Conservation (phyloP, 1,284 basidiomycete species). For the Calocybe gambosa region DNA sequence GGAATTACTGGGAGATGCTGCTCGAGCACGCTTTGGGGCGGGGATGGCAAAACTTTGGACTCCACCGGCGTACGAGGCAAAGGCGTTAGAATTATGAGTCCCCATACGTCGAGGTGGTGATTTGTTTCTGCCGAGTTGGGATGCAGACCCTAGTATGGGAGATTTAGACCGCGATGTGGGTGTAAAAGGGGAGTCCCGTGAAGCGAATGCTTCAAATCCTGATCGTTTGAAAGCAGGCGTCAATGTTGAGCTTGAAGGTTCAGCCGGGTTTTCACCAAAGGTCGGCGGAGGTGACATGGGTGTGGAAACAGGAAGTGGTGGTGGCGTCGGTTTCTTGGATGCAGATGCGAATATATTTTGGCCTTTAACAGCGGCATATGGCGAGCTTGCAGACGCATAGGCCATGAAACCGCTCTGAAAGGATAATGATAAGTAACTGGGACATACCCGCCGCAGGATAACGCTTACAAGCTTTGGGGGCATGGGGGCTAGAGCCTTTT, state of each 20-base stretch:
- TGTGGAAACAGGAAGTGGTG: conserved; percentile 15
- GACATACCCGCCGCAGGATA: conserved; percentile 6
- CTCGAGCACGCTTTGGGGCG: conserved; percentile 44
- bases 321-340: conserved; percentile 27
- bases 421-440: conserved; percentile 9
- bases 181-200: conserved; percentile 55
- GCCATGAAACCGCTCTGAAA: conserved; percentile 58
- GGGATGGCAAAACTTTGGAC: conserved; percentile 46
- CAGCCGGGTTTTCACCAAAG: conserved; percentile 22
- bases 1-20: conserved; percentile 41
- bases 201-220: conserved; percentile 61
- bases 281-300: conserved; percentile 16
- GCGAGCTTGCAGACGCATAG: conserved; percentile 63
- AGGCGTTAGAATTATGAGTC: conserved; percentile 38
- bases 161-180: conserved; percentile 43
- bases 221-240: conserved; percentile 41
- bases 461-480: conserved; percentile 43
- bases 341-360: conserved; percentile 53
- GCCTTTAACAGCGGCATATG: conserved; percentile 63
- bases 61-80: conserved; percentile 53
- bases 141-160: conserved; percentile 36
- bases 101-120: conserved; percentile 42
- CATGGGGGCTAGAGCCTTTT: conserved; percentile 26
- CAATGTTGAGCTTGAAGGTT: conserved; percentile 23
- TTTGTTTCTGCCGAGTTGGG: conserved; percentile 38